Base-by-base conservation (phyloP, 768 basidiomycete genomes). In the Cystobasidium tubakii region DNA sequence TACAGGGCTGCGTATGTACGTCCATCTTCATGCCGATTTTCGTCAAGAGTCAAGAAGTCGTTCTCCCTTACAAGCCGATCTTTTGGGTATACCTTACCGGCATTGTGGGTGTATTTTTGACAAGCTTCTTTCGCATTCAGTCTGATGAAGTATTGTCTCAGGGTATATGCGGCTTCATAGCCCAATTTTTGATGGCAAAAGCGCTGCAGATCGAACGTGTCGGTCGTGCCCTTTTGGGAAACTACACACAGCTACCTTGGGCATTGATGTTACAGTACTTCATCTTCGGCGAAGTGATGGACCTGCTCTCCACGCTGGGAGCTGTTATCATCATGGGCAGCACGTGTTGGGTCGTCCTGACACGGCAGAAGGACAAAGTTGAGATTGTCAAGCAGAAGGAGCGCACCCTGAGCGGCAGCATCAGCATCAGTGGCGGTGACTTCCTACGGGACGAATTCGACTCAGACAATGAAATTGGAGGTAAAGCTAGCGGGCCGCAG, bases 261-360 rank as follows among this genome's bases (percentile, higher is more conserved):
- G 87, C 89, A 0, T 82, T 85, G 1, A 79, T 87, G 19, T 82
- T 90, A 13, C 88, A 92, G 79, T 82, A 85, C 2, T 75, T 88
- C 50, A 84, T 89, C 77, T 90, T 91, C 80, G 83, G 86, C 55
- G 84, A 84, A 0, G 79, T 82, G 4, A 89, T 89, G 0, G 85
- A 88, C 0, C 75, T 83, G 0, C 81, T 89, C 33, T 89, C 88
- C 1, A 78, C 87, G 3, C 76, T 86, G 12, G 91, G 91, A 0
- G 87, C 86, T 0, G 54, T 82, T 3, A 85, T 90, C 73, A 91
- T 91, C 76, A 80, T 90, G 43, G 76, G 82, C 1, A 84, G 86
- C 12, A 89, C 89, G 0, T 75, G 87, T 29, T 90, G 86, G 79
- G 85, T 88, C 39, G 88, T 86, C 10, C 88, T 90, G 21, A 42